A percentile compares a stretch with the other conserved stretches of the same genome.
phyloP scores from a whole-genome alignment of 441 rosid genomes.

The Brassica balearica region DNA sequence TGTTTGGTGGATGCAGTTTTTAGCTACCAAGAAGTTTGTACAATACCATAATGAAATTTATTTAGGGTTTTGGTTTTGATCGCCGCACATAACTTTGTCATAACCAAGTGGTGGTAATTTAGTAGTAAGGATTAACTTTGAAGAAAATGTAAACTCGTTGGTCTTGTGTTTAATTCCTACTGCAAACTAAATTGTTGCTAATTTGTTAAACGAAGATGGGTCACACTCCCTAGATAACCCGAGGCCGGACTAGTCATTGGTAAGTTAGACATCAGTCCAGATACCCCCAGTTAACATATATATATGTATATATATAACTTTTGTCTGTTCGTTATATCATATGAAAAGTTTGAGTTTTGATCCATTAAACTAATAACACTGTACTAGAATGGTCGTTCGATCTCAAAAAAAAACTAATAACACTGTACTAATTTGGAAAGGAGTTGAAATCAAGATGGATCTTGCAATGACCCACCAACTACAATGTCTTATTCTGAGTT shows the following conservation, averaged over 20 bases:
- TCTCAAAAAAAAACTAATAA: not conserved
- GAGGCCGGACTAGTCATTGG: no score
- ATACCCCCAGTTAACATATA: not conserved
- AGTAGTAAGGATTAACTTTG: no score
- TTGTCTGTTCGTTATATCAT: not conserved
- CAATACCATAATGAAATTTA: not conserved
- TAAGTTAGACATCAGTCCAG: not conserved
- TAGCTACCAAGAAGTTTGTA: not conserved
- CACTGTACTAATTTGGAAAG: not conserved
- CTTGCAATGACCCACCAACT: conserved; percentile 30
- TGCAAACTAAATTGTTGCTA: no score
- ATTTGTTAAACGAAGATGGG: no score
- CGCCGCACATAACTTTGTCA: not conserved
- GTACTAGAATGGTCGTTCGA: no score
- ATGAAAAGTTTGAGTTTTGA: not conserved
- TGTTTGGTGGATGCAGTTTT: not conserved
- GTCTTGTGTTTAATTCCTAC: no score
- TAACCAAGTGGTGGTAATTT: no score
- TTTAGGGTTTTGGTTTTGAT: not conserved
- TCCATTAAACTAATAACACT: not conserved
- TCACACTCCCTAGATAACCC: no score
- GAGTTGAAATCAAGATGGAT: conserved; percentile 24
- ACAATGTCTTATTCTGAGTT: conserved; percentile 33
- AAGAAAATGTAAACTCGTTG: no score
- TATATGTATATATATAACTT: no score